Percentiles rank a stretch among this genome's conserved stretches.
These are phyloP conservation scores for Aspergillus sp. DNA, from an alignment of 2,329 filamentous ascomycete species.

Conservation along the genomic window DNA sequence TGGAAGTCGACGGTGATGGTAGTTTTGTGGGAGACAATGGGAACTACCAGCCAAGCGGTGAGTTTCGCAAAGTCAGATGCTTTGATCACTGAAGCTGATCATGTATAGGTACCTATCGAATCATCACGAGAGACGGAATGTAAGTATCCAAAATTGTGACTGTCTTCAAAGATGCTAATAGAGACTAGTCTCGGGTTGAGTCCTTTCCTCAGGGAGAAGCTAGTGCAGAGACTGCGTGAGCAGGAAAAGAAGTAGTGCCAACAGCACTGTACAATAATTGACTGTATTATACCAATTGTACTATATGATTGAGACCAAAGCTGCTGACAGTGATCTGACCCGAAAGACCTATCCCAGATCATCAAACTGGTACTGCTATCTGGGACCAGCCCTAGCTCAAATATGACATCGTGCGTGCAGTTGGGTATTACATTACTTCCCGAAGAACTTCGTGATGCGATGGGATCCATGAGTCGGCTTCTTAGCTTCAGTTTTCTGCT, in stretches of 20 bases:
- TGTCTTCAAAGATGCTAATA: constrained; percentile 19
- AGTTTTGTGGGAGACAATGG: constrained; percentile 57
- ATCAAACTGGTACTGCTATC: neutral
- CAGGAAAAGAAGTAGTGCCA: constrained; percentile 22
- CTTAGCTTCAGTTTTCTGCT: constrained; percentile 42
- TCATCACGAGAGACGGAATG: constrained; percentile 61
- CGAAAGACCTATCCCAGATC: neutral
- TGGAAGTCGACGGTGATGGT: constrained; percentile 60
- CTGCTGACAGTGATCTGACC: constrained; percentile 17
- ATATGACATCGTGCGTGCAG: constrained; percentile 1
- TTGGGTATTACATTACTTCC: constrained; percentile 27
- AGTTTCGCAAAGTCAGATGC: constrained; percentile 1
- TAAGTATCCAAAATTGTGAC: constrained; percentile 32
- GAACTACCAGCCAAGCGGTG: constrained; percentile 60
- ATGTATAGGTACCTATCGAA: constrained; percentile 54
- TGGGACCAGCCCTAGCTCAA: constrained; percentile 1
- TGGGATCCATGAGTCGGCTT: constrained; percentile 51
- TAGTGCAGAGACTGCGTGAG: constrained; percentile 48
- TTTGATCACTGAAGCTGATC: neutral
- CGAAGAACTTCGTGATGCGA: constrained; percentile 52
- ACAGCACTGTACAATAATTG: constrained; percentile 8
- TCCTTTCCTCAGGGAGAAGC: constrained; percentile 49
- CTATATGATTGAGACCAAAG: neutral
- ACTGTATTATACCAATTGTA: constrained; percentile 9
- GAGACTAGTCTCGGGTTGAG: constrained; percentile 44